These are phyloP conservation scores for Lactarius evosmus DNA, from an alignment of 768 basidiomycete genomes.

Conservation along the genomic window DNA sequence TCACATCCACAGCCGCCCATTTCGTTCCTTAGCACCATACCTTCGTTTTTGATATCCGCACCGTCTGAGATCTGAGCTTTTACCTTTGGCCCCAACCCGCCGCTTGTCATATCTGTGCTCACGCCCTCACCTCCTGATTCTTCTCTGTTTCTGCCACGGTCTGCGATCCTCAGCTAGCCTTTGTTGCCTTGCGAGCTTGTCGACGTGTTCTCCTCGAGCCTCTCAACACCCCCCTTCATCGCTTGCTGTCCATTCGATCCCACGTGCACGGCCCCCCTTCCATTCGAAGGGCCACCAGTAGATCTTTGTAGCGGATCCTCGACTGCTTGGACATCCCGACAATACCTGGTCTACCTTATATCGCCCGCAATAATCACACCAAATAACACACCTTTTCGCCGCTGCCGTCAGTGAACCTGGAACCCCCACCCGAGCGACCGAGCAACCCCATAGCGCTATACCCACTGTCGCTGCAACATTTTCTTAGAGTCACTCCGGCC, in stretches of 20 bases:
- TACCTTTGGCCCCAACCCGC: too few relatives aligned
- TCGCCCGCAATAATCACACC: not conserved
- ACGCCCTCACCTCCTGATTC: not conserved
- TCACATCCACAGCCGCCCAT: too few relatives aligned
- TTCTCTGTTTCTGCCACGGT: not conserved
- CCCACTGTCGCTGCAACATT: not conserved
- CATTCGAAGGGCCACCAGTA: not conserved
- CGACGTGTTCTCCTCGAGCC: not conserved
- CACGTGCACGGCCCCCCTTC: not conserved
- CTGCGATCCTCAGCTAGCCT: not conserved
- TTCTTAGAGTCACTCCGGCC: not conserved
- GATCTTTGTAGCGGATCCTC: not conserved
- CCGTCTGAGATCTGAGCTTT: too few relatives aligned
- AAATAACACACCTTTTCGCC: not conserved
- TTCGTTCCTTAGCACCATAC: too few relatives aligned
- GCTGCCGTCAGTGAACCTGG: not conserved
- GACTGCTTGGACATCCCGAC: not conserved
- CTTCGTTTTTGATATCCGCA: too few relatives aligned
- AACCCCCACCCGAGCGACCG: too few relatives aligned
- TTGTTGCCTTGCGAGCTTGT: not conserved
- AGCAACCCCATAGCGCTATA: too few relatives aligned
- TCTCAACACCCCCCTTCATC: not conserved
- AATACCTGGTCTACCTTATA: not conserved
- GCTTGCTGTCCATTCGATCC: not conserved
- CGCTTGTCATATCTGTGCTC: not conserved